Evolutionary conservation across 164 flowering plant species (phyloP), one percentile per base, ranked within the genome.

Genomic region (Sextonia rubra): DNA sequence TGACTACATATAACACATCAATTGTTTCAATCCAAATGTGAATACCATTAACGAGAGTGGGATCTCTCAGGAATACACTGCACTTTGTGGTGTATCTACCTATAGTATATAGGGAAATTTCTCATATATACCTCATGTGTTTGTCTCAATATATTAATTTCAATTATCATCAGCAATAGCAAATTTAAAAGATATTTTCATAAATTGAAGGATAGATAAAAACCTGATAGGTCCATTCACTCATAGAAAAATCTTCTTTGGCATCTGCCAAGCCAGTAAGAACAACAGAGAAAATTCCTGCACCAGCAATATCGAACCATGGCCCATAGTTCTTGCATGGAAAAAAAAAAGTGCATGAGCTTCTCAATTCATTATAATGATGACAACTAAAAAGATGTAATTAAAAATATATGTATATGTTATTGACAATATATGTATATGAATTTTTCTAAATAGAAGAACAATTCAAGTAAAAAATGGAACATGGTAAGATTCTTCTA

Each of bases 171-270:
- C 11, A 37, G 5, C 44, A 37, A 5, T 37, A 37, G 5, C 11
- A 3, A 52, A 52, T 52, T 15, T 15, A 11, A 52, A 52, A 15
- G 20, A 52, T 52, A 52, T 52, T 52, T 37, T 52, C 58, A 52
- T 12, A 52, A 72, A 47, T 24, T 37, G 29, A 27, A 14, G 70
- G 30, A 52, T 29, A 47, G 44, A 66, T 11, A 23, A 27, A 25
- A 66, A 85, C 89, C 89, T 88, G 88, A 73, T 86, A 88, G 22
- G 87, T 82, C 91, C 89, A 86, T 69, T 80, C 76, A 26, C n/a
- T 66, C 14, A 71, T 80, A 49, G 89, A 82, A 68, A 81, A 75
- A 75, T 88, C 85, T 23, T 32, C 69, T 64, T 71, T 80, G 29
- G 69, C 66, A 48, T 77, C 77, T 18, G 11, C 52, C n/a, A 73